Evolutionary conservation across 129 eudicot species (phyloP).

Genomic region (Flaveria trinervia): DNA sequence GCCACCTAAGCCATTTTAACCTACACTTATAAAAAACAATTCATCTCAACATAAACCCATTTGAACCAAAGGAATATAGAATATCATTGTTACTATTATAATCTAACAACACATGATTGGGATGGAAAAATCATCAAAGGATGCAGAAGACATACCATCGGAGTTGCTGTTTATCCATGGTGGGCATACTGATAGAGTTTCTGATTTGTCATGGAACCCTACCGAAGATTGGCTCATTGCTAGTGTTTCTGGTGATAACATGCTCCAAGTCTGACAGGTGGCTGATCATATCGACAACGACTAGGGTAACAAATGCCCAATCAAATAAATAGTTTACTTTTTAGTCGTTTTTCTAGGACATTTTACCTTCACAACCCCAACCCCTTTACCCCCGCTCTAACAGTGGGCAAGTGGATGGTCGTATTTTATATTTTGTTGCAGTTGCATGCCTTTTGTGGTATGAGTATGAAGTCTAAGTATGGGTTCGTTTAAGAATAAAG

Average conservation of each 20-base stretch:
- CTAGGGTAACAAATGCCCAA: no score
- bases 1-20: not conserved
- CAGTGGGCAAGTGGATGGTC: no score
- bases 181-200: conserved; percentile 71
- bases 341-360: no score
- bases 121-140: conserved; percentile 59
- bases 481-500: no score
- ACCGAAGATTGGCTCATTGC: conserved; percentile 81
- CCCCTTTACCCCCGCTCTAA: no score
- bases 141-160: conserved; percentile 85
- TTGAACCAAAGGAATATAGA: not conserved
- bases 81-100: not conserved
- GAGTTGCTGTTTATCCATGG: conserved; percentile 86
- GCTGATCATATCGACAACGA: no score
- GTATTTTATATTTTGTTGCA: no score
- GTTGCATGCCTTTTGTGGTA: no score
- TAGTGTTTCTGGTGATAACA: conserved; percentile 51
- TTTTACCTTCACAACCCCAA: no score
- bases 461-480: no score
- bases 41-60: not conserved
- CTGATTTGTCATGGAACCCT: conserved; percentile 88
- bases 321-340: no score
- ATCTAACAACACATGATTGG: conserved; percentile 48
- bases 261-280: no score
- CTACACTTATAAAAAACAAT: not conserved